Base-by-base conservation (phyloP, 306 rosid species). In the Pterocarpus santalinus region DNA sequence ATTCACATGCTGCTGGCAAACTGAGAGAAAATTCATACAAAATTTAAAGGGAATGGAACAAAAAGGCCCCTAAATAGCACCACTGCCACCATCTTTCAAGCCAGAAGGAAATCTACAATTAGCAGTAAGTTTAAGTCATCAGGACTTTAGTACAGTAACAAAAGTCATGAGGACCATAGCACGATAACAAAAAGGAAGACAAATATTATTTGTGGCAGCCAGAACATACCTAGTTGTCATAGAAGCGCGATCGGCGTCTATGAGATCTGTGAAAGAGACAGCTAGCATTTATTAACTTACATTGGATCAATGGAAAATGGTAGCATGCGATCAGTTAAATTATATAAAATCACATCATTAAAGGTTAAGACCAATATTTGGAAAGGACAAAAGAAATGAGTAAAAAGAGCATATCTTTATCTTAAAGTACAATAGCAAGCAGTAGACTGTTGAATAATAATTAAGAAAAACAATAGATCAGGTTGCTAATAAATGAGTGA, bases 201-300 rank as follows among this genome's bases (percentile, higher is more conserved):
- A 1, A 52, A 15, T 5, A 15, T 7, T 32, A 11, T 44, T 35
- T 52, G 39, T 38, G 47, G 57, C 36, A 58, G 55, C 58, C 8
- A 83, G 22, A 44, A 71, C 92, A 71, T 91, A 91, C 98, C 98
- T 92, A 95, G 77, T 73, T 90, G 85, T 94, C 98, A 52, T 82
- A 83, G 84, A 94, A 90, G 85, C 98, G 97, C 72, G 95, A 90
- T 11, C 92, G 91, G 5, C 91, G 94, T 76, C 94, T 91, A 8
- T 86, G 85, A 3, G 90, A 92, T 81, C 98, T 95, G 94, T 58
- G 71, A 79, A 82, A 33, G 61, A 72, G 17, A 52, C 22, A 52
- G 17, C 1, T 6, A 52, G 17, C 14, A 52, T 52, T 6, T 13
- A 4, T 14, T 52, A 52, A 14, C 58, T 52, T 52, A 82, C 57